Evolutionary conservation across 2,329 filamentous ascomycete genomes (phyloP).

Genomic region (Rutstroemia sp.): DNA sequence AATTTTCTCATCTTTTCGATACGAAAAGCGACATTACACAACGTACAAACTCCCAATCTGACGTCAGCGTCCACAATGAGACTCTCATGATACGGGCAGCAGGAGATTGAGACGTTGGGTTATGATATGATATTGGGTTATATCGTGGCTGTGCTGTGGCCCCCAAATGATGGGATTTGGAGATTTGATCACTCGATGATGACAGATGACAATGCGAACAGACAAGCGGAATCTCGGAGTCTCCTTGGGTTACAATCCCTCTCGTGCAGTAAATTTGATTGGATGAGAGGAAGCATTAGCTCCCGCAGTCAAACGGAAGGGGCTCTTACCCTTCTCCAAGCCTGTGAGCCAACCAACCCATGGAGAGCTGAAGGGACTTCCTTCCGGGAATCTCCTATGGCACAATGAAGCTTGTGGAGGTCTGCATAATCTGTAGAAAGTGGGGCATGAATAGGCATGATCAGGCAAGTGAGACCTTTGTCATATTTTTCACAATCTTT

Average conservation of each 20-base stretch:
- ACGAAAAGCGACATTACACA: neutral
- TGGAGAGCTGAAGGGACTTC: slow-evolving; percentile 3
- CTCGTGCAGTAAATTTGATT: neutral
- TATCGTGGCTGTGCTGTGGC: neutral
- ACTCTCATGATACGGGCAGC: neutral
- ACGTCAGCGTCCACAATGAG: neutral
- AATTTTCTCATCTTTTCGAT: neutral
- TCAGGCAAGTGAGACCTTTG: neutral
- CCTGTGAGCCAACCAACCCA: neutral
- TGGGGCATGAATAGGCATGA: neutral
- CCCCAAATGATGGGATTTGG: neutral
- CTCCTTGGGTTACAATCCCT: neutral
- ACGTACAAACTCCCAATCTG: neutral
- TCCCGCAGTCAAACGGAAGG: neutral
- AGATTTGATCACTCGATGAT: neutral
- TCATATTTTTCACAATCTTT: neutral
- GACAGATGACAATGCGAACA: neutral
- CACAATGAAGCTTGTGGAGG: neutral
- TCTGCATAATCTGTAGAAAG: neutral
- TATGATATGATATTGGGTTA: neutral
- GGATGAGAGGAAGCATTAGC: neutral
- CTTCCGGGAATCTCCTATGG: neutral
- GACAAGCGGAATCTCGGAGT: too few relatives aligned
- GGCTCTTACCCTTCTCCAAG: neutral
- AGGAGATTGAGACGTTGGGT: neutral